phyloP scores from a whole-genome alignment of 805 yeast species.

The Nakazawaea populi region DNA sequence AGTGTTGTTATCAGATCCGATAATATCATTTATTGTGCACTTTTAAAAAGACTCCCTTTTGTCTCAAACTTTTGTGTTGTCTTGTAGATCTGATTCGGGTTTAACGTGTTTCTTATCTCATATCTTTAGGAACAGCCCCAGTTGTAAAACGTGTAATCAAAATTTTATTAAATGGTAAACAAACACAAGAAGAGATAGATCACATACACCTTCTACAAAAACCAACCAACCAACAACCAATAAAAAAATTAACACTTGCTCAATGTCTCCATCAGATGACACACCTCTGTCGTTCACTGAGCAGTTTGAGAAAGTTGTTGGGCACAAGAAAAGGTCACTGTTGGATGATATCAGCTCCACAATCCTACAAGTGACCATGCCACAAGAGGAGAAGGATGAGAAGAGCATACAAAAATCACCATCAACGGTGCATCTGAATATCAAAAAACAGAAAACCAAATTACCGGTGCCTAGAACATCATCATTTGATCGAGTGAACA shows the following conservation, averaged over 20 bases:
- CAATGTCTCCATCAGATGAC: neutral
- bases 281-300: too few relatives aligned
- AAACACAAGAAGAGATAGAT: too few relatives aligned
- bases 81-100: neutral
- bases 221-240: too few relatives aligned
- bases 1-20: too few relatives aligned
- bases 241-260: too few relatives aligned
- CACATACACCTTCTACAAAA: too few relatives aligned
- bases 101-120: neutral
- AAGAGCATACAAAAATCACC: neutral
- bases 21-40: too few relatives aligned
- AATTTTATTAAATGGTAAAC: too few relatives aligned
- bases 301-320: neutral
- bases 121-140: neutral
- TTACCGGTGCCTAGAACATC: conserved; percentile 20
- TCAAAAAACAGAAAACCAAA: conserved; percentile 23
- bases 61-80: neutral
- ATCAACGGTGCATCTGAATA: conserved; percentile 19
- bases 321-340: conserved; percentile 17
- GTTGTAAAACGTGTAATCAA: neutral
- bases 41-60: neutral
- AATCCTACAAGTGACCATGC: neutral
- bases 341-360: conserved; percentile 17
- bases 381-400: neutral
- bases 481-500: conserved; percentile 20